Percentiles rank a stretch among this genome's conserved stretches.
These are phyloP conservation scores for Verbena officinalis DNA, from an alignment of 257 asterid species.

Conservation along the genomic window DNA sequence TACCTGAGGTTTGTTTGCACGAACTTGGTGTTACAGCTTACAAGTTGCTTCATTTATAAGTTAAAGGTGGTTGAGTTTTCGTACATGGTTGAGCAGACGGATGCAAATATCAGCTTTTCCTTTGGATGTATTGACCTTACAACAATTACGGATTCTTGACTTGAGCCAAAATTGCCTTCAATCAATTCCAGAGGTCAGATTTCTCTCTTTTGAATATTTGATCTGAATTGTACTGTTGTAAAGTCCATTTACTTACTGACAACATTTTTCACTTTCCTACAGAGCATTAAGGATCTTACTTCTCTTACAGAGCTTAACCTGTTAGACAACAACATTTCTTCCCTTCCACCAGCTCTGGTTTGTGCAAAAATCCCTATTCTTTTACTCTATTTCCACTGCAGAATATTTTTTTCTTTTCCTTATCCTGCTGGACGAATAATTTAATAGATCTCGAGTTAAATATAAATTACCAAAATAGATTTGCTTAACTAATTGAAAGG, in stretches of 20 bases:
- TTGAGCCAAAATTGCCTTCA: constrained; percentile 85
- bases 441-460: constrained; percentile 9
- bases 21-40: constrained; percentile 18
- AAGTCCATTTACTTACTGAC: constrained; percentile 25
- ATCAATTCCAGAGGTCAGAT: constrained; percentile 72
- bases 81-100: constrained; percentile 62
- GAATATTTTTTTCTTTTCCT: background rate
- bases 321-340: constrained; percentile 82
- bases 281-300: constrained; percentile 72
- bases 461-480: constrained; percentile 16
- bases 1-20: constrained; percentile 71
- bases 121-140: constrained; percentile 56
- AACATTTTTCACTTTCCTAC: constrained; percentile 37
- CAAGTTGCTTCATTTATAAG: constrained; percentile 5
- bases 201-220: constrained; percentile 19
- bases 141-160: constrained; percentile 74
- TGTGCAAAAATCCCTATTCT: constrained; percentile 25
- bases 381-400: constrained; percentile 14
- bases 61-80: constrained; percentile 28
- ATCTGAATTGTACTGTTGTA: background rate
- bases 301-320: constrained; percentile 78
- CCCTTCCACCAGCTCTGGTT: constrained; percentile 89
- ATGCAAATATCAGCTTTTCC: constrained; percentile 76
- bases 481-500: constrained; percentile 5
- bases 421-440: constrained; percentile 9